These are phyloP conservation scores for Lachancea sp. DNA, from an alignment of 805 yeast species.

Conservation along the genomic window DNA sequence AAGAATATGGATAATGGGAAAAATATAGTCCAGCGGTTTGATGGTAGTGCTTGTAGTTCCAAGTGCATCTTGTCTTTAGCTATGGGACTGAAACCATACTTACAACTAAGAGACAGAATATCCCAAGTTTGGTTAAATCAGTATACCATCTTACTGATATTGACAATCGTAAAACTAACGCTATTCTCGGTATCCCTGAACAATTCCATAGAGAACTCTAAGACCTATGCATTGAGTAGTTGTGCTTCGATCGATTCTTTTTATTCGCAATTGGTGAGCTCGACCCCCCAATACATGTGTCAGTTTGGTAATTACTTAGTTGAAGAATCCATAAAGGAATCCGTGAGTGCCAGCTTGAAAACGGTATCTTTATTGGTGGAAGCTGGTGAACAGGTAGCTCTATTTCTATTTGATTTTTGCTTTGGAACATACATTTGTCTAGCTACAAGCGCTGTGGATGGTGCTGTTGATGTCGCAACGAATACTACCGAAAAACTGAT, in stretches of 20 bases:
- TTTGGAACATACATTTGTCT: conserved; percentile 87
- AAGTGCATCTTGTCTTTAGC: too few species aligned
- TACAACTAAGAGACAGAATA: conserved; percentile 46
- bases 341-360: conserved; percentile 42
- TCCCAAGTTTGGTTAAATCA: conserved; percentile 65
- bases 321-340: conserved; percentile 40
- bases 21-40: too few species aligned
- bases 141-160: conserved; percentile 47
- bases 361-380: conserved; percentile 44
- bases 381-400: conserved; percentile 51
- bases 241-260: conserved; percentile 44
- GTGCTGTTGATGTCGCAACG: conserved; percentile 64
- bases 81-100: conserved; percentile 27
- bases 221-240: conserved; percentile 35
- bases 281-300: conserved; percentile 54
- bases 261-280: conserved; percentile 31
- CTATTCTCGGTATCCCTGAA: conserved; percentile 48
- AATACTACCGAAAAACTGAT: conserved; percentile 65
- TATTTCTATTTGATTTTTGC: conserved; percentile 63
- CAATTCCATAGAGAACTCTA: conserved; percentile 37
- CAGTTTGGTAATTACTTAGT: conserved; percentile 48
- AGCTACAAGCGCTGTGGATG: conserved; percentile 64
- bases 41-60: too few species aligned
- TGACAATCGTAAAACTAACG: conserved; percentile 54
- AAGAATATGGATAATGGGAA: too few species aligned